Base-by-base conservation (phyloP, 495 filamentous ascomycete genomes). In the Astrothelium macrocarpum region DNA sequence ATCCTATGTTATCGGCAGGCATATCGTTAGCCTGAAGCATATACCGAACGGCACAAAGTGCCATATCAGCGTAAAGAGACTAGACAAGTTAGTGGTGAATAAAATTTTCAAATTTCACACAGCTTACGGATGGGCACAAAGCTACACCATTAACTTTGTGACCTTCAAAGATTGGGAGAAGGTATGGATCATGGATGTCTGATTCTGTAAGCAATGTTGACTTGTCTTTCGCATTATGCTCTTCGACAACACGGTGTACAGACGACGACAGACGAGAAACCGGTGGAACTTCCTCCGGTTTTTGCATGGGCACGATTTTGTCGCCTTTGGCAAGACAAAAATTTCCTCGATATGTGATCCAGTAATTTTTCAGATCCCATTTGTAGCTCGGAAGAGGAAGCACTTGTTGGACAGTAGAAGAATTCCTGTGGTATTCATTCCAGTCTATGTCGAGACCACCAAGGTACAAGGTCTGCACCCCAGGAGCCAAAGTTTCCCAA, bases 351-450 rank as follows among this genome's bases (percentile, higher is more conserved):
- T 92, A 92, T 14, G 85, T 79, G 26, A 93, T 83, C 90, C 90
- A 94, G 74, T 91, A 90, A 67, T 89, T 85, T 78, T 90, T 92
- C 32, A 85, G 75, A 63, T 94, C 88, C 77, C 87, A 95, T 10
- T 81, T 82, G 70, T 95, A 95, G 2, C 81, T 74, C 20, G 90
- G 90, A 2, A 94, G 80, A 31, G 59, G 26, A 29, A 70, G 20
- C 2, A 61, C 20, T 39, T 66, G 61, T 18, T 59, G 59, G 28
- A 28, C 29, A 14, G 36, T 32, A 25, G 62, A 61, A 59, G 58
- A 59, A 53, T 66, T 62, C 26, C 59, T 62, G 46, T 71, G 68
- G 59, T 62, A 68, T 56, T 68, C 66, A 53, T 60, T 66, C 66
- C 66, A 70, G 25, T 67, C 31, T 23, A 70, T 32, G 5, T 34